Evolutionary conservation across 306 rosid species (phyloP).

Genomic region (Carpinus fangiana): DNA sequence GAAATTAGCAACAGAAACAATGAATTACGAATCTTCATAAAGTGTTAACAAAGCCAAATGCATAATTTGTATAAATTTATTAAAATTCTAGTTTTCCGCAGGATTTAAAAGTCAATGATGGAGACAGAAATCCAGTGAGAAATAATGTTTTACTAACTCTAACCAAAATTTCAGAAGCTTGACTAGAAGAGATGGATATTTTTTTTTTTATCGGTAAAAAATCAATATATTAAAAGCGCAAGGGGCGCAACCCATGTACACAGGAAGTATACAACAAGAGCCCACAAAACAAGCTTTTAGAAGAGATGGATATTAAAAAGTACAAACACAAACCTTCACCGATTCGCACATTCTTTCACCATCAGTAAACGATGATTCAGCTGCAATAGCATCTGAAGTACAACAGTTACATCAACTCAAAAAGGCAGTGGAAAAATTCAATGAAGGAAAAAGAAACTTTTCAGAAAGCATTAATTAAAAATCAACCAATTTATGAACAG

Average conservation of each 20-base stretch:
- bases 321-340: constrained; percentile 68
- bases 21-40: not conserved
- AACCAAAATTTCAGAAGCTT: constrained; percentile 9
- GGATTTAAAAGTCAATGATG: not conserved
- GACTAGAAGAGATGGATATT: not conserved
- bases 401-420: constrained; percentile 25
- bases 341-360: constrained; percentile 88
- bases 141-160: not conserved
- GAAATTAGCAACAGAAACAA: constrained; percentile 9
- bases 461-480: constrained; percentile 6
- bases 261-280: too few species aligned
- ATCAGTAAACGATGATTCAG: constrained; percentile 66
- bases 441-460: not conserved
- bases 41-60: not conserved
- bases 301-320: not conserved
- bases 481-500: not conserved
- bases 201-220: too few species aligned
- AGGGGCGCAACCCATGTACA: too few species aligned
- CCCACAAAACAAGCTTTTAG: too few species aligned
- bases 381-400: constrained; percentile 49
- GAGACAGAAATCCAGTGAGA: not conserved
- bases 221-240: too few species aligned
- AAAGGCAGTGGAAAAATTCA: not conserved
- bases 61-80: not conserved
- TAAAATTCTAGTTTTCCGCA: not conserved